Evolutionary conservation across 2,329 filamentous ascomycete genomes (phyloP), one percentile per base, ranked within the genome.

Genomic region (Aspergillus ustus): DNA sequence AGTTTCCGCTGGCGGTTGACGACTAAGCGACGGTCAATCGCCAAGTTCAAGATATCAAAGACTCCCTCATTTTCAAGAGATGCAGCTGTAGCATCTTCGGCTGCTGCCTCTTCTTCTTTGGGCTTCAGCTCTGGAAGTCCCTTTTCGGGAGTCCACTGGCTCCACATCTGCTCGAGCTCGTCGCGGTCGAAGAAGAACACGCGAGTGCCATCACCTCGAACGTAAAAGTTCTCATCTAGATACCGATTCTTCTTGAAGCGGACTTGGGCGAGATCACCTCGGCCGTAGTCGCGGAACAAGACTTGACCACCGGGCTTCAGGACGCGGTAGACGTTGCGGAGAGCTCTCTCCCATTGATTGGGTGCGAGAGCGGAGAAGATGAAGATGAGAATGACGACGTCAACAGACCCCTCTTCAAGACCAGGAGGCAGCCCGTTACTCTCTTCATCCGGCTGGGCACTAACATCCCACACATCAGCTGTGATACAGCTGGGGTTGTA

Each of bases 101-200:
- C 49, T 28, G 52, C 50, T 19, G 61, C 44, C 7, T 46, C 29
- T n/a, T 31, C 25, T 7, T 52, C 45, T 5, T 37, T 20, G 13
- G 17, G n/a, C 17, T 34, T 17, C 13, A 11, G 22, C 46, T 60
- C 48, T 7, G 58, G 69, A 9, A 79, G 60, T 4, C 76, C 76
- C 48, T 69, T 70, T 61, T 77, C 70, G 7, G 73, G 73, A 5
- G 70, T 75, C 78, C 68, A 78, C 37, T 84, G 85, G 25, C 83
- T 83, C 94, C 94, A 98, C 62, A 98, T 94, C 48, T 84, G 77
- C 57, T 85, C 84, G 57, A 99, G 81, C 79, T 99, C 90, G 37
- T 93, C 89, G 75, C 88, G 84, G 60, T 97, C 94, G 72, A 99
- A 99, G 78, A 99, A 99, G 78, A 98, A 99, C 0, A 99, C 95